Conservation (phyloP, 768 basidiomycete species). For the Tremella mesenterica region DNA sequence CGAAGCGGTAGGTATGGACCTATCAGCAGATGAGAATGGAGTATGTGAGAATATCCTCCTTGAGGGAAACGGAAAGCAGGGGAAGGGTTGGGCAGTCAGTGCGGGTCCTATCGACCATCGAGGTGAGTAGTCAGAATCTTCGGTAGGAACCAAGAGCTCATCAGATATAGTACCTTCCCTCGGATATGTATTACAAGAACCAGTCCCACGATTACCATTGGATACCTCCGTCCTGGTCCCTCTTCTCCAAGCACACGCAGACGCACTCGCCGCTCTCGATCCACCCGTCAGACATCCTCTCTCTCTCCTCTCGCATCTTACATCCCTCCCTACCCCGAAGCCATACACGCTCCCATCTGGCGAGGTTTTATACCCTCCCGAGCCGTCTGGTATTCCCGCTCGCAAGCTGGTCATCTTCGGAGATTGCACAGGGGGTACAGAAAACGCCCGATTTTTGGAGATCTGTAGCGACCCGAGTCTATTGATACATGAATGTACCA, state of each 20-base stretch:
- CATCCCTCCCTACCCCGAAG: constrained; percentile 22
- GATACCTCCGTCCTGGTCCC: constrained; percentile 33
- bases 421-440: constrained; percentile 39
- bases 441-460: constrained; percentile 22
- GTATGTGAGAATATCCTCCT: constrained; percentile 33
- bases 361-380: constrained; percentile 31
- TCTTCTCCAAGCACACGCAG: constrained; percentile 30
- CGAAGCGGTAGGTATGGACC: constrained; percentile 38
- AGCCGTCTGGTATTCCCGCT: constrained; percentile 9
- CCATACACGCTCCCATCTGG: constrained; percentile 40
- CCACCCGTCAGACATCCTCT: constrained; percentile 38
- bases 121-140: constrained; percentile 17
- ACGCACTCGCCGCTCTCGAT: constrained; percentile 20
- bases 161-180: constrained; percentile 29
- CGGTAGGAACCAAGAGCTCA: background rate
- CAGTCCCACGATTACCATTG: constrained; percentile 28
- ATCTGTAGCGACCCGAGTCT: constrained; percentile 39
- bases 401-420: constrained; percentile 42
- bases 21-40: constrained; percentile 27
- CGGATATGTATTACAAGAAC: constrained; percentile 41
- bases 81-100: constrained; percentile 36
- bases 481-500: constrained; percentile 43
- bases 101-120: constrained; percentile 43
- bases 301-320: constrained; percentile 33
- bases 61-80: constrained; percentile 22